phyloP scores from a whole-genome alignment of 768 basidiomycete genomes.

The Leccinum pellstonianum region DNA sequence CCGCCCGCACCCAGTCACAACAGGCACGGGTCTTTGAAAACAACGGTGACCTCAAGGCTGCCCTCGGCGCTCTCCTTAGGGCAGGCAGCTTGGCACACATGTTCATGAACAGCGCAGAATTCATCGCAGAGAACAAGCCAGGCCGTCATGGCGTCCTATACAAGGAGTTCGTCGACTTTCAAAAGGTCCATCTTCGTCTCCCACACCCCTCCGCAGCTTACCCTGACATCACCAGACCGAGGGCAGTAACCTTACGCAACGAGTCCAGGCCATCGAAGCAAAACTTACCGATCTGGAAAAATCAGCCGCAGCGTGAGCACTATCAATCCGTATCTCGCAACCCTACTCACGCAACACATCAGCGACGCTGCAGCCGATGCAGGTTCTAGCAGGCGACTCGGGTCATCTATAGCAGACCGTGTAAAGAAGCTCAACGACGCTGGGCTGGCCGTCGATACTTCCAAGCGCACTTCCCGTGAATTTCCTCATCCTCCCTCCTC shows the following conservation, averaged over 20 bases:
- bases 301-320: constrained; percentile 31
- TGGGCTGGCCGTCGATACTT: constrained; percentile 59
- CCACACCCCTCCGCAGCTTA: constrained; percentile 9
- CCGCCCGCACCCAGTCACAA: constrained; percentile 57
- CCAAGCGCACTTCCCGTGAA: constrained; percentile 61
- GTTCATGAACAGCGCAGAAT: constrained; percentile 61
- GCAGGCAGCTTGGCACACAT: constrained; percentile 58
- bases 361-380: constrained; percentile 22
- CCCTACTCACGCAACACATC: constrained; percentile 12
- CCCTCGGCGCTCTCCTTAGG: constrained; percentile 58
- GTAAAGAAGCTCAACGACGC: constrained; percentile 71
- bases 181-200: constrained; percentile 48
- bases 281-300: constrained; percentile 47
- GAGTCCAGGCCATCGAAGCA: constrained; percentile 45
- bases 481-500: constrained; percentile 38
- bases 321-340: constrained; percentile 8
- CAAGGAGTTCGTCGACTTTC: constrained; percentile 64
- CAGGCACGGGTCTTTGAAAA: constrained; percentile 52
- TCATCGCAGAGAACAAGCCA: constrained; percentile 45
- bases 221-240: constrained; percentile 34
- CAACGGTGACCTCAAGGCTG: constrained; percentile 59
- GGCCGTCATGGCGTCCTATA: constrained; percentile 55
- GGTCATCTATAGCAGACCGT: constrained; percentile 79
- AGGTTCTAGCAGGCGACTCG: constrained; percentile 44
- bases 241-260: constrained; percentile 36